phyloP scores from a whole-genome alignment of 768 basidiomycete genomes.

The Amanita muscaria region DNA sequence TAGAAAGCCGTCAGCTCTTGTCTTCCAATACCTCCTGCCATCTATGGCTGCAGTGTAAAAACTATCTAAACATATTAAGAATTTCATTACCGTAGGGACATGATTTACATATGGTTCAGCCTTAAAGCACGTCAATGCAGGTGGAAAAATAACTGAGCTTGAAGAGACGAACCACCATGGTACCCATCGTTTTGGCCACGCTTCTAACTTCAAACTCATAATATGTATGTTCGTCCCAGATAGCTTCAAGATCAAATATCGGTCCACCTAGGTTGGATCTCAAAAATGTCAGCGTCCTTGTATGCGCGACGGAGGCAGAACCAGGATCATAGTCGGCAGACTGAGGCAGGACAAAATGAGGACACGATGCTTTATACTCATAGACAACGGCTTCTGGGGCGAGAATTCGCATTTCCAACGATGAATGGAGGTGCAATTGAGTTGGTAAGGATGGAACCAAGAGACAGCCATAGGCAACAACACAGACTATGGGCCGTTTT shows the following conservation, averaged over 20 bases:
- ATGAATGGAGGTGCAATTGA: slow-evolving; percentile 27
- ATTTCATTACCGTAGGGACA: slow-evolving; percentile 38
- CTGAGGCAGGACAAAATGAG: slow-evolving; percentile 36
- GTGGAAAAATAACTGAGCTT: background rate
- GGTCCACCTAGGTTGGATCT: slow-evolving; percentile 40
- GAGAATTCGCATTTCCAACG: slow-evolving; percentile 14
- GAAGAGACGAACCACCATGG: slow-evolving; percentile 38
- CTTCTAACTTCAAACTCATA: slow-evolving; percentile 45
- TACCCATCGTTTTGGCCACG: slow-evolving; percentile 46
- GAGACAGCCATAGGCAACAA: slow-evolving; percentile 29
- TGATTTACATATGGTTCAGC: slow-evolving; percentile 55
- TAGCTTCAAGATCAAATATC: slow-evolving; percentile 46
- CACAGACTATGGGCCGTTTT: slow-evolving; percentile 26
- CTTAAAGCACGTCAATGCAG: slow-evolving; percentile 15
- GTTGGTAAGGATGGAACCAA: slow-evolving; percentile 23
- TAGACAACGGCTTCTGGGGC: slow-evolving; percentile 17
- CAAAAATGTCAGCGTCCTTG: slow-evolving; percentile 36
- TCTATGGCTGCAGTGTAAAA: slow-evolving; percentile 19
- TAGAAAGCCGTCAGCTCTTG: slow-evolving; percentile 43
- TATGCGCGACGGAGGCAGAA: slow-evolving; percentile 36
- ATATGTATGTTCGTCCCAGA: slow-evolving; percentile 52
- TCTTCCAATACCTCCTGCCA: slow-evolving; percentile 49
- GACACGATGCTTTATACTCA: slow-evolving; percentile 23
- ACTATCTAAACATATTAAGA: background rate
- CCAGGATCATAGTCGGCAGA: slow-evolving; percentile 30